Evolutionary conservation across 257 asterid genomes (phyloP).

Genomic region (Solanum clarkiae): DNA sequence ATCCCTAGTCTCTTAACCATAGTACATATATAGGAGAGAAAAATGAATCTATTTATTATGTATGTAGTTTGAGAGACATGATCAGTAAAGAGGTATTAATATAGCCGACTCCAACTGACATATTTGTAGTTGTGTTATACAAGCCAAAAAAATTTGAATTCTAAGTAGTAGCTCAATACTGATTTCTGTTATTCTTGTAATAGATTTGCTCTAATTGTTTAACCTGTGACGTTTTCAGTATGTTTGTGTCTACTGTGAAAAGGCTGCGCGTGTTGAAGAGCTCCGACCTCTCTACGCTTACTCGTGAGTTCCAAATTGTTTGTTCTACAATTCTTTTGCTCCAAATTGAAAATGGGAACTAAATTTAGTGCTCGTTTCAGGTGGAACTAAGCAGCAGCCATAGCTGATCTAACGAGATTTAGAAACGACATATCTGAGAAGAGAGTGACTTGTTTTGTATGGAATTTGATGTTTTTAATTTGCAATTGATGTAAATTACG

Average conservation of each 20-base stretch:
- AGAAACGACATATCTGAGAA: neutral
- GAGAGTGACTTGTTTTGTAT: neutral
- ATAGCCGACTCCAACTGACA: neutral
- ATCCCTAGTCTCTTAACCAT: neutral
- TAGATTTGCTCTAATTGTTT: neutral
- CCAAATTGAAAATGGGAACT: neutral
- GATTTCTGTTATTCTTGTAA: neutral
- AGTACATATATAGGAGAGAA: neutral
- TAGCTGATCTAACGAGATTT: neutral
- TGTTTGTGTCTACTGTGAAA: constrained; percentile 83
- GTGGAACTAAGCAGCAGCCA: neutral
- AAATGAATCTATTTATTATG: neutral
- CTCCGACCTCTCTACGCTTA: constrained; percentile 55
- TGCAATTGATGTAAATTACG: neutral
- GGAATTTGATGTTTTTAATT: neutral
- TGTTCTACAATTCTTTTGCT: neutral
- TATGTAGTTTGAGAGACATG: neutral
- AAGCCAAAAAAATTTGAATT: too few relatives aligned
- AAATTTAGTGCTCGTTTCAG: neutral
- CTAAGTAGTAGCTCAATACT: neutral
- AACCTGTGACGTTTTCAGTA: constrained; percentile 34
- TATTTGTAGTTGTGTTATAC: neutral
- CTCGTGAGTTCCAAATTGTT: constrained; percentile 33
- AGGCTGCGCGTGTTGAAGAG: constrained; percentile 83
- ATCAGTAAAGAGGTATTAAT: too few relatives aligned